These are phyloP conservation scores for Phaeotremella fagi DNA, from an alignment of 768 basidiomycete genomes.

Conservation along the genomic window DNA sequence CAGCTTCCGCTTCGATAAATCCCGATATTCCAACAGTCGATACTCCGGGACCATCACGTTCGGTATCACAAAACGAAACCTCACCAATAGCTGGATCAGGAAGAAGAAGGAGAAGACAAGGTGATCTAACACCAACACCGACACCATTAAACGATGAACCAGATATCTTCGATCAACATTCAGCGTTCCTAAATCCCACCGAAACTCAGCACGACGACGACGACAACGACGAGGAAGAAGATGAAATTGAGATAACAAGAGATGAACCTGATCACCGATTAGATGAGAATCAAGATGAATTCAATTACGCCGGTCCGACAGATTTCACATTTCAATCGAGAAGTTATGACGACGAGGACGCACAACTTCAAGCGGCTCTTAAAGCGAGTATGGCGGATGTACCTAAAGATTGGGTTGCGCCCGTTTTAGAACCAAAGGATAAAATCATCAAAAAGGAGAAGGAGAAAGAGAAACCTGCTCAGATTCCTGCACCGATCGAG, in stretches of 20 bases:
- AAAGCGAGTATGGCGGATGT: constrained; percentile 69
- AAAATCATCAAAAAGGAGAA: constrained; percentile 1
- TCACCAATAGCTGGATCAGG: neutral
- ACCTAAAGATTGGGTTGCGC: constrained; percentile 54
- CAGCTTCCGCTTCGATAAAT: constrained; percentile 10
- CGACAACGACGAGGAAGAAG: constrained; percentile 25
- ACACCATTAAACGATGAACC: neutral
- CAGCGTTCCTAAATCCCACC: constrained; percentile 5
- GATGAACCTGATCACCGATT: constrained; percentile 19
- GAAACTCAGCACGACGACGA: constrained; percentile 53
- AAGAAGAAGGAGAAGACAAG: constrained; percentile 22
- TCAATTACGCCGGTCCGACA: constrained; percentile 21
- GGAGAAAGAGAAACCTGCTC: too few relatives aligned
- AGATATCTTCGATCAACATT: constrained; percentile 17
- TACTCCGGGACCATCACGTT: constrained; percentile 16
- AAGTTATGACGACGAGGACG: constrained; percentile 71
- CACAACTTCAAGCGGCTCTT: constrained; percentile 78
- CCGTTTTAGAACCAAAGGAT: constrained; percentile 23
- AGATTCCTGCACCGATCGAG: neutral
- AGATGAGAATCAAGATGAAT: constrained; percentile 23
- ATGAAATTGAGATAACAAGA: constrained; percentile 23
- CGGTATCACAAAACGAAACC: neutral
- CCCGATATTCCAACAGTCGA: constrained; percentile 34
- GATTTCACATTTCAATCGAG: constrained; percentile 32
- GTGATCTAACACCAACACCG: constrained; percentile 24